Evolutionary conservation across 1,139 yeast species (phyloP), one percentile per base, ranked within the genome.

Genomic region (Pichia sp.): DNA sequence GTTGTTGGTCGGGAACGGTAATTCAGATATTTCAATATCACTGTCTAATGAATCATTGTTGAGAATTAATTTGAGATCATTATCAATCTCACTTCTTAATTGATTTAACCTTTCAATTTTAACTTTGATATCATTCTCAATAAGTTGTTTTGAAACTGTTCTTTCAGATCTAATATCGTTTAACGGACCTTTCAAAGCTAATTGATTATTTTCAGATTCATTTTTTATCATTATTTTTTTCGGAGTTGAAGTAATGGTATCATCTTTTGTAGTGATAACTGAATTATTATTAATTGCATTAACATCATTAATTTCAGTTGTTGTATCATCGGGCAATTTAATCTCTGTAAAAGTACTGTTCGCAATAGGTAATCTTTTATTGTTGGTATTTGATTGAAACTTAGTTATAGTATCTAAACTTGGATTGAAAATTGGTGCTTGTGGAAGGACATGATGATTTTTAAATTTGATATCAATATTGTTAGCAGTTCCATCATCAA

Each of bases 281-380:
- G 44, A 14, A n/a, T 28, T 13, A 14, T 39, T n/a, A 28, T 45
- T 22, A 42, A 33, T 6, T 16, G 33, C 9, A 10, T 30, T 25
- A 28, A 18, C 34, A 42, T 19, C 16, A 36, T 36, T 19, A 33
- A 38, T 10, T 22, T 30, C 39, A 31, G 22, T 31, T 39, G 30
- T n/a, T 31, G 27, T 27, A 18, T 28, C 42, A 28, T 46, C 16
- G 1, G 30, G 27, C 10, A 22, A 16, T 3, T 19, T 31, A 13
- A 30, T 30, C 2, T 46, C 38, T n/a, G 34, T 46, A 19, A 52
- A 49, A 3, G 55, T 49, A 38, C 55, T 52, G 30, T 44, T 44
- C 3, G 53, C 53, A 16, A 49, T 47, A 3, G 46, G 51, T 8
- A 29, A 14, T 36, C n/a, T 18, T 19, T 36, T 11, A 11, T 18